phyloP scores from a whole-genome alignment of 73 alveolate species.

The Paramecium sonneborni region DNA sequence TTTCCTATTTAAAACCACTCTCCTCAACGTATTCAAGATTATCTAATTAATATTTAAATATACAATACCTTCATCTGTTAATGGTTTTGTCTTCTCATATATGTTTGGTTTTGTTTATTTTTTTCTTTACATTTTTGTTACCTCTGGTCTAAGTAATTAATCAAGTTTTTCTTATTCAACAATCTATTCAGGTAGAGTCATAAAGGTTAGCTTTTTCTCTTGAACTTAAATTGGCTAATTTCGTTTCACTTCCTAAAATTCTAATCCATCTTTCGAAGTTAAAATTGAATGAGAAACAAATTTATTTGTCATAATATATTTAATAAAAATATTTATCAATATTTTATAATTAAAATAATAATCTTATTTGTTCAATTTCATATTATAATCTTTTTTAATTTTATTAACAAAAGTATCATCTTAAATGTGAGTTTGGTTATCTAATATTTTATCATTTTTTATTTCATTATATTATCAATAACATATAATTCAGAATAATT shows the following conservation, averaged over 20 bases:
- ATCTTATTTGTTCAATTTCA: neutral
- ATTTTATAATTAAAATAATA: neutral
- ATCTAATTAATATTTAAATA: neutral
- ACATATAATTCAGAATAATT: too few species aligned
- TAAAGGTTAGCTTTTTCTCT: conserved; percentile 30
- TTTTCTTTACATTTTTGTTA: conserved; percentile 25
- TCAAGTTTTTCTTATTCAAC: conserved; percentile 27
- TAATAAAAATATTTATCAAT: neutral
- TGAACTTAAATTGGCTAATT: neutral
- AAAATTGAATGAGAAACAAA: conserved; percentile 46
- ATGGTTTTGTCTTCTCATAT: conserved; percentile 54
- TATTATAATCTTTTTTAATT: too few species aligned
- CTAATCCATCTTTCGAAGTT: conserved; percentile 46
- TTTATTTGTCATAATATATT: neutral
- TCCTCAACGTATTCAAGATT: conserved; percentile 37
- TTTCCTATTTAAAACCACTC: conserved; percentile 51
- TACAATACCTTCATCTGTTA: conserved; percentile 40
- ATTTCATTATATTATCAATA: too few species aligned
- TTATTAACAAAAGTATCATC: too few species aligned
- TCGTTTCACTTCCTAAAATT: conserved; percentile 13
- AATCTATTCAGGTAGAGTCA: conserved; percentile 1
- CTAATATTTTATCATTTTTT: too few species aligned
- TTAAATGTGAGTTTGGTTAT: too few species aligned
- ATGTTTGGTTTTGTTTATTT: conserved; percentile 47
- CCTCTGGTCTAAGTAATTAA: conserved; percentile 6